Percentiles rank a stretch among this genome's conserved stretches.
Conservation (phyloP, 192 early-diverging fungal species). For the Backusella circina region DNA sequence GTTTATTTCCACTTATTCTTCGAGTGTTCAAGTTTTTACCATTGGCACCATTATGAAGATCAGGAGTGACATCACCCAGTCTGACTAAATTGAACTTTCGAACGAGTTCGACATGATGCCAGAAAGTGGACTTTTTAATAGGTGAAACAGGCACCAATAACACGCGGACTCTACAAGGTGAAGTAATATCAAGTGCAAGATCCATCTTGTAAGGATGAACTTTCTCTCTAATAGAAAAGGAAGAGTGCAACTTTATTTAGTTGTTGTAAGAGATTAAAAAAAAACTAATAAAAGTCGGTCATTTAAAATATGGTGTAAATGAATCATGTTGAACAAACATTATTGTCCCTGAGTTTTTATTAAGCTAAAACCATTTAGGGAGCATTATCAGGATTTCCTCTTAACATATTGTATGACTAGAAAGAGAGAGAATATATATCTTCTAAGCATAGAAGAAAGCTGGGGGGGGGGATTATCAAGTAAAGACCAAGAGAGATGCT, state of each 20-base stretch:
- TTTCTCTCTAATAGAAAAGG: background rate
- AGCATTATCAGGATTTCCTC: background rate
- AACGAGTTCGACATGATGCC: slow-evolving; percentile 61
- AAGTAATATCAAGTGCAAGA: slow-evolving; percentile 45
- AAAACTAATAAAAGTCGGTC: background rate
- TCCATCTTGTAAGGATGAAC: slow-evolving; percentile 21
- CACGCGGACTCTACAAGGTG: slow-evolving; percentile 56
- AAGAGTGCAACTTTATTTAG: background rate
- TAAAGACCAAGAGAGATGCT: no score
- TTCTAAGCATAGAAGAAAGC: no score
- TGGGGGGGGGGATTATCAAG: no score
- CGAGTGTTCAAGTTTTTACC: slow-evolving; percentile 9
- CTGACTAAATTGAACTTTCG: slow-evolving; percentile 58
- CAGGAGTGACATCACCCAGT: slow-evolving; percentile 67
- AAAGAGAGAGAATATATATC: no score
- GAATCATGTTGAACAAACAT: background rate
- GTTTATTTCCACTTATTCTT: background rate
- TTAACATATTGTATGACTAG: no score
- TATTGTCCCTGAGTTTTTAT: background rate
- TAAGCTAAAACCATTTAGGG: background rate
- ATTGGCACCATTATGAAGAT: slow-evolving; percentile 40
- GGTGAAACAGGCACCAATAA: slow-evolving; percentile 70
- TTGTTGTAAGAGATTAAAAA: background rate
- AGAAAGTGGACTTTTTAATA: slow-evolving; percentile 61
- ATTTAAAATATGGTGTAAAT: background rate